Conservation (phyloP, 2,329 filamentous ascomycete species). For the Alternaria sp. region DNA sequence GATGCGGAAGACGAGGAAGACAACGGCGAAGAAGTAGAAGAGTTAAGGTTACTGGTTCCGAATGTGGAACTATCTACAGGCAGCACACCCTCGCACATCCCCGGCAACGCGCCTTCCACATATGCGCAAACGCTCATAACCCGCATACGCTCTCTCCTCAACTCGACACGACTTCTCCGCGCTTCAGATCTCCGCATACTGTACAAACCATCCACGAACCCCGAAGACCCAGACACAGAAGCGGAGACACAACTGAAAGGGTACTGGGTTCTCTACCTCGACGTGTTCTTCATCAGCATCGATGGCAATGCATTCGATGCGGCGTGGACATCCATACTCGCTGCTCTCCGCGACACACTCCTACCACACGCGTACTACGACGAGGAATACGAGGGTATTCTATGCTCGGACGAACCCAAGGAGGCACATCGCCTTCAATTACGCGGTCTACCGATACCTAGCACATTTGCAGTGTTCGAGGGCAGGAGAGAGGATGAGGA, state of each 20-base stretch:
- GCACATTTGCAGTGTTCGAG: constrained; percentile 77
- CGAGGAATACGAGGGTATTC: constrained; percentile 75
- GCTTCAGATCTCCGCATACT: constrained; percentile 75
- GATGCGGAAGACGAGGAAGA: constrained; percentile 26
- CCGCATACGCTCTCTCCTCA: constrained; percentile 76
- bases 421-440: constrained; percentile 66
- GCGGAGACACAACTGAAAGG: constrained; percentile 69
- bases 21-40: constrained; percentile 49
- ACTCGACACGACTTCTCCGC: constrained; percentile 71
- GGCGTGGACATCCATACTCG: constrained; percentile 83
- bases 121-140: constrained; percentile 87
- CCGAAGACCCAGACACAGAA: constrained; percentile 57
- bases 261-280: constrained; percentile 95
- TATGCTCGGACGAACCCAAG: constrained; percentile 71
- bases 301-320: constrained; percentile 93
- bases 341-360: constrained; percentile 78
- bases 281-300: constrained; percentile 91
- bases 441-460: constrained; percentile 73
- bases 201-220: constrained; percentile 59
- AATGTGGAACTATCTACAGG: constrained; percentile 94
- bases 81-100: constrained; percentile 83
- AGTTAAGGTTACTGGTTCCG: constrained; percentile 79
- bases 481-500: constrained; percentile 52
- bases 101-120: constrained; percentile 79
- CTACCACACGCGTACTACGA: constrained; percentile 86